phyloP scores from a whole-genome alignment of 306 rosid species.

The Mucuna pruriens region DNA sequence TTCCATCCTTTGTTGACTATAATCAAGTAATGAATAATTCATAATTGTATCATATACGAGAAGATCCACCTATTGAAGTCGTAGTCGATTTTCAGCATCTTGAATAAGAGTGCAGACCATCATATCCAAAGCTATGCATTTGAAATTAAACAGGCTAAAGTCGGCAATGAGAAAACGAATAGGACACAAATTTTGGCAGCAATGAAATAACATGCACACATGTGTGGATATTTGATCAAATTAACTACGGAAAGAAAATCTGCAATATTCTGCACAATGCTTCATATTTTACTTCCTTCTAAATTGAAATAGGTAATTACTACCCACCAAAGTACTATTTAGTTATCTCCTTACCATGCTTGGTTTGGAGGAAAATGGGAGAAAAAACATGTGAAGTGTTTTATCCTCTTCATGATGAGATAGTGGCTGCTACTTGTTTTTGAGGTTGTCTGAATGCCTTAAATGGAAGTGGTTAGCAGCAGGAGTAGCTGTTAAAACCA shows the following conservation, averaged over 20 bases:
- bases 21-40: neutral
- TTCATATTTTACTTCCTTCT: neutral
- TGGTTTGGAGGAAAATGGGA: neutral
- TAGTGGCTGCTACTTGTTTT: neutral
- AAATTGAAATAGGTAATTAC: neutral
- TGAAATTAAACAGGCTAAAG: neutral
- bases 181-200: neutral
- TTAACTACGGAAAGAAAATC: neutral
- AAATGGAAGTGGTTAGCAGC: too few relatives aligned
- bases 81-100: neutral
- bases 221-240: neutral
- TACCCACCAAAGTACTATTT: neutral
- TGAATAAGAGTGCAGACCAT: neutral
- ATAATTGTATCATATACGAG: too few relatives aligned
- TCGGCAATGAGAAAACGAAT: neutral
- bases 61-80: neutral
- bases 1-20: neutral
- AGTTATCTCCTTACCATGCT: neutral
- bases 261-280: too few relatives aligned
- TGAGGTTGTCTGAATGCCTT: too few relatives aligned
- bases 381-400: neutral
- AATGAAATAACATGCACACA: neutral
- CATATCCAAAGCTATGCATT: neutral
- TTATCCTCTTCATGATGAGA: neutral
- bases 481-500: too few relatives aligned